Percentiles rank a stretch among this genome's conserved stretches.
Conservation (phyloP, 768 basidiomycete species). For the Lentinula boryana region DNA sequence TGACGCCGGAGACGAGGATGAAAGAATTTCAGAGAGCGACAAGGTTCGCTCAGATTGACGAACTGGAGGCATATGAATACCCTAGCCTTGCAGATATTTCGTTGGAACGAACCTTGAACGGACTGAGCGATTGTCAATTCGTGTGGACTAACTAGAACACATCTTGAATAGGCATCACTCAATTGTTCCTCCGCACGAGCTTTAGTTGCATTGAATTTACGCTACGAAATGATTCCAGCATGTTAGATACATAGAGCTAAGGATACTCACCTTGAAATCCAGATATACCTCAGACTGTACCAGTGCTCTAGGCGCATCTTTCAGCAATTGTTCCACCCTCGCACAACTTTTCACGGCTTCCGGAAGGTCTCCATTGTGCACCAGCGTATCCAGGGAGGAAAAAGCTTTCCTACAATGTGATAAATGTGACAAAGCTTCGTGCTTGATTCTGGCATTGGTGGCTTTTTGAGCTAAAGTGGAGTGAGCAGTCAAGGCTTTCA, state of each 20-base stretch:
- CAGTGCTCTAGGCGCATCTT: slow-evolving; percentile 44
- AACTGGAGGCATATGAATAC: slow-evolving; percentile 33
- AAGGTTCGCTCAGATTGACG: slow-evolving; percentile 47
- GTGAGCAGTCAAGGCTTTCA: slow-evolving; percentile 53
- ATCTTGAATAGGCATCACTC: slow-evolving; percentile 57
- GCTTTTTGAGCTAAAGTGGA: slow-evolving; percentile 58
- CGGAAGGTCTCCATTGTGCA: slow-evolving; percentile 54
- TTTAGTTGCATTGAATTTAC: slow-evolving; percentile 44
- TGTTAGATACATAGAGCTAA: slow-evolving; percentile 6
- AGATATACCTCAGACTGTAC: slow-evolving; percentile 41
- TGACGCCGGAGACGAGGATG: slow-evolving; percentile 50
- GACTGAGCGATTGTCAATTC: slow-evolving; percentile 44
- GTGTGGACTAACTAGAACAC: slow-evolving; percentile 45
- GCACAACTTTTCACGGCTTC: slow-evolving; percentile 48
- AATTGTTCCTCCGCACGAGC: slow-evolving; percentile 69
- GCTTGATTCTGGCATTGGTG: slow-evolving; percentile 44
- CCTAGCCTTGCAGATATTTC: background rate
- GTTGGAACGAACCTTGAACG: slow-evolving; percentile 34
- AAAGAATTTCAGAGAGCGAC: slow-evolving; percentile 47
- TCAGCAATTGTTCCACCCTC: slow-evolving; percentile 38
- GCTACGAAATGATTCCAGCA: slow-evolving; percentile 29
- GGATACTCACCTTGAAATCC: slow-evolving; percentile 52
- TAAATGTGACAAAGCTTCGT: slow-evolving; percentile 51
- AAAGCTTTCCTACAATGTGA: slow-evolving; percentile 45
- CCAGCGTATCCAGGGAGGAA: slow-evolving; percentile 35